Percentiles rank a stretch among this genome's conserved stretches.
Evolutionary conservation across 2,329 filamentous ascomycete species (phyloP).

Genomic region (Hymenoscyphus salicellus): DNA sequence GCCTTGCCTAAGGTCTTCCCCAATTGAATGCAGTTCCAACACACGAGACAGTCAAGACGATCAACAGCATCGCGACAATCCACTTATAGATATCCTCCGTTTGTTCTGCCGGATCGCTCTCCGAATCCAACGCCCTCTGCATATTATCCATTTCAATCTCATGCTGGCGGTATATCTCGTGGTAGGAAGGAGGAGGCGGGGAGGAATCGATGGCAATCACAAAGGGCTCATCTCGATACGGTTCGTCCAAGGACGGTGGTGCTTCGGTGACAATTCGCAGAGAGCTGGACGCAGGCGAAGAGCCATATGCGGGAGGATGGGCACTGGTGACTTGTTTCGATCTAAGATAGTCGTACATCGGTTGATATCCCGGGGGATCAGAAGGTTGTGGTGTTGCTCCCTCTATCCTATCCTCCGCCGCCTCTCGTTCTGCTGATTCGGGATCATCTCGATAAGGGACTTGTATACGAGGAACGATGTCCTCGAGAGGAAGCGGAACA

Average conservation of each 20-base stretch:
- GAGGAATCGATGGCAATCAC: conserved; percentile 27
- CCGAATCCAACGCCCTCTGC: conserved; percentile 21
- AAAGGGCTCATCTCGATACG: conserved; percentile 32
- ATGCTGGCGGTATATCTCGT: conserved; percentile 24
- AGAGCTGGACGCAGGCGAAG: conserved; percentile 8
- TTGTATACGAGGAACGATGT: conserved; percentile 10
- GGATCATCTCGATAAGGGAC: conserved; percentile 30
- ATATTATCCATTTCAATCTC: conserved; percentile 24
- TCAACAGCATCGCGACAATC: conserved; percentile 33
- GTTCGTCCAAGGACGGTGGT: conserved; percentile 18
- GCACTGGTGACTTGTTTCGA: conserved; percentile 15
- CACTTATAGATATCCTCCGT: conserved; percentile 32
- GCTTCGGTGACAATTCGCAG: conserved; percentile 3
- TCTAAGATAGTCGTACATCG: conserved; percentile 34
- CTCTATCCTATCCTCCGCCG: conserved; percentile 1
- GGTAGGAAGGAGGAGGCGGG: conserved; percentile 29
- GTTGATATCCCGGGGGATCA: conserved; percentile 30
- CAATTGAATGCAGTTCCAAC: conserved; percentile 33
- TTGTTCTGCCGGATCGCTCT: conserved; percentile 22
- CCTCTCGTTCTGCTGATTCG: conserved; percentile 13
- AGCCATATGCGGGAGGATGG: conserved; percentile 11
- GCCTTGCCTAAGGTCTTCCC: conserved; percentile 18
- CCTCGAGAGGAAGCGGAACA: conserved; percentile 19
- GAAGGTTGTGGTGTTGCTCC: background rate
- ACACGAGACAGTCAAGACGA: conserved; percentile 28